phyloP scores from a whole-genome alignment of 192 early-diverging fungal species.

The Gigaspora rosea region DNA sequence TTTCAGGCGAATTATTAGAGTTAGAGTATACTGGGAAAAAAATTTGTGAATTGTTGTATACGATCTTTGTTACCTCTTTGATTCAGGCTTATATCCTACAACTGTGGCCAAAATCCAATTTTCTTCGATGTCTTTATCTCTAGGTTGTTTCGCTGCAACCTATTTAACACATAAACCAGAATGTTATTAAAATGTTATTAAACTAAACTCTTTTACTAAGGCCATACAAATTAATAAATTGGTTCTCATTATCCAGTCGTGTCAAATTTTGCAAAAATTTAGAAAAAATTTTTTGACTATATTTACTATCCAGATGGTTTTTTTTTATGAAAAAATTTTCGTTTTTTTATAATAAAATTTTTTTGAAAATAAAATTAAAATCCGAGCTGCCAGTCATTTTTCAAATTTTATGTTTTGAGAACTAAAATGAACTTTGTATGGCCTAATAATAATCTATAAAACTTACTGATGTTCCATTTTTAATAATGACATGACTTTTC shows the following conservation, averaged over 20 bases:
- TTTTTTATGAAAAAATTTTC: no score
- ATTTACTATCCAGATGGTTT: no score
- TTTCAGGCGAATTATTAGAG: neutral
- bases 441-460: no score
- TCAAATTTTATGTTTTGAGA: no score
- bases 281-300: no score
- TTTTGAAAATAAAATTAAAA: no score
- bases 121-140: conserved; percentile 52
- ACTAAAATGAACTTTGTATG: no score
- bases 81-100: conserved; percentile 47
- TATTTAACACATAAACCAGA: conserved; percentile 3
- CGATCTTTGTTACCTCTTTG: conserved; percentile 46
- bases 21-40: neutral
- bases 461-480: conserved; percentile 8
- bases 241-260: no score
- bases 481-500: neutral
- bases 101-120: conserved; percentile 60
- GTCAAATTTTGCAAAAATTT: no score
- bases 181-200: neutral
- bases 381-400: no score
- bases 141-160: conserved; percentile 55
- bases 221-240: no score
- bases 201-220: neutral
- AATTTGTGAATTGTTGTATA: neutral
- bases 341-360: no score